Evolutionary conservation across 2,329 filamentous ascomycete species (phyloP), one percentile per base, ranked within the genome.

Genomic region (Botryotinia globosa): DNA sequence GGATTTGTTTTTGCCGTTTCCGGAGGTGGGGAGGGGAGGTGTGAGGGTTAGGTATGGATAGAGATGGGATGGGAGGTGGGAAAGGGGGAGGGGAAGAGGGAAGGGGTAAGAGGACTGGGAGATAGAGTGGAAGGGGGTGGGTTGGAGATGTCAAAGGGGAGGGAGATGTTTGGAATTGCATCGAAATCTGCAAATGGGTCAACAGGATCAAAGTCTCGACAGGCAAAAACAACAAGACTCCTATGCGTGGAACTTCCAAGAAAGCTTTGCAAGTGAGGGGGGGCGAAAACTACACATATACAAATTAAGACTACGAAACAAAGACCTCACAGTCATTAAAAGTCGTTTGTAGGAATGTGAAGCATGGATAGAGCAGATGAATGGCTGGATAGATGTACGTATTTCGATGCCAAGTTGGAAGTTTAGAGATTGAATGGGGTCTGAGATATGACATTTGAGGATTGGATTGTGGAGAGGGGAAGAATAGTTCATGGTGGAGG

Each of bases 1-100:
- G 12, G 72, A 74, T 62, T 72, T 73, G 29, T 73, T 73, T 44
- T 48, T 74, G 65, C 71, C 66, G 18, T 66, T 71, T 42, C 42
- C 74, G 5, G 64, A 54, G 54, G 29, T 32, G 10, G 59, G 62
- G 0, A 73, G 64, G 44, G 65, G 64, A 1, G 74, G 69, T 1
- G 74, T 74, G 20, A 61, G 68, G 44, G 68, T 71, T 4, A 18
- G 32, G 44, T 65, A 65, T 65, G 44, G 29, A 25, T 65, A 39
- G 12, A 4, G 39, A 39, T 39, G 39, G 12, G 39, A 39, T 37
- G 14, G 1, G 12, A 12, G 12, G 10, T 14, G 0, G 39, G 39
- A 37, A 22, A 4, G 7, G 18, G 12, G 37, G 14, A 25, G 34
- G 37, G 34, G 32, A 25, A 14, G 48, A 0, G 25, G 34, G 3